A percentile compares a stretch with the other conserved stretches of the same genome.
These are phyloP conservation scores for Monosporascus cannonballus DNA, from an alignment of 2,329 filamentous ascomycete genomes.

Conservation along the genomic window DNA sequence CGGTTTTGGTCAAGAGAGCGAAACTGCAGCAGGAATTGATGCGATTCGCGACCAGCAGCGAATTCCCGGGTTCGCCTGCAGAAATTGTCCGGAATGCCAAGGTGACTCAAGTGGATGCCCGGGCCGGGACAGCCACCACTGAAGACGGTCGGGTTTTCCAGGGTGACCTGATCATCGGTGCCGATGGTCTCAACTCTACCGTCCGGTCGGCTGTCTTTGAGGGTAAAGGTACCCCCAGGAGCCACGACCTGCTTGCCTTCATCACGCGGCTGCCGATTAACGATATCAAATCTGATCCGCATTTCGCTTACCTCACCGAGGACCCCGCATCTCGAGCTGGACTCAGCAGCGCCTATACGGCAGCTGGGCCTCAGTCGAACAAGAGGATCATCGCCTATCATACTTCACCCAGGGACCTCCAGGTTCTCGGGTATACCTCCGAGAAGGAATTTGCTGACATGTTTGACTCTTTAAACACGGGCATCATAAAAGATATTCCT, in stretches of 20 bases:
- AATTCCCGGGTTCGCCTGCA: conserved; percentile 10
- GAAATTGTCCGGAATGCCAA: conserved; percentile 11
- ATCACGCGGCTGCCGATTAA: conserved; percentile 13
- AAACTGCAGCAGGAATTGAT: conserved; percentile 13
- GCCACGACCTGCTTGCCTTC: conserved; percentile 9
- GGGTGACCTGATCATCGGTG: conserved; percentile 17
- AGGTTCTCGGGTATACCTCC: conserved; percentile 14
- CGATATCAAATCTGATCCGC: conserved; percentile 8
- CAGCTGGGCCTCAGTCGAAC: conserved; percentile 4
- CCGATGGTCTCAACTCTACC: conserved; percentile 18
- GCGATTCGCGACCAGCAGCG: conserved; percentile 11
- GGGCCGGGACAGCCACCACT: conserved; percentile 13
- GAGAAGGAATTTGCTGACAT: conserved; percentile 13
- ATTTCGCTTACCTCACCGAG: conserved; percentile 10
- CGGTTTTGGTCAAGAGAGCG: conserved; percentile 13
- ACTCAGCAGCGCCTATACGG: conserved; percentile 6
- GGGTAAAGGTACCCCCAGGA: conserved; percentile 5
- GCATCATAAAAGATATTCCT: conserved; percentile 14
- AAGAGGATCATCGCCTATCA: conserved; percentile 15
- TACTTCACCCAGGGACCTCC: conserved; percentile 10
- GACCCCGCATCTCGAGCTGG: conserved; percentile 11
- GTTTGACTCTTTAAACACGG: conserved; percentile 12
- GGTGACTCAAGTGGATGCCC: conserved; percentile 14
- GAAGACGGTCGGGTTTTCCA: conserved; percentile 12
- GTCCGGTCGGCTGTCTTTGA: conserved; percentile 9